Evolutionary conservation across 768 basidiomycete species (phyloP).

Genomic region (Boletales sp.): DNA sequence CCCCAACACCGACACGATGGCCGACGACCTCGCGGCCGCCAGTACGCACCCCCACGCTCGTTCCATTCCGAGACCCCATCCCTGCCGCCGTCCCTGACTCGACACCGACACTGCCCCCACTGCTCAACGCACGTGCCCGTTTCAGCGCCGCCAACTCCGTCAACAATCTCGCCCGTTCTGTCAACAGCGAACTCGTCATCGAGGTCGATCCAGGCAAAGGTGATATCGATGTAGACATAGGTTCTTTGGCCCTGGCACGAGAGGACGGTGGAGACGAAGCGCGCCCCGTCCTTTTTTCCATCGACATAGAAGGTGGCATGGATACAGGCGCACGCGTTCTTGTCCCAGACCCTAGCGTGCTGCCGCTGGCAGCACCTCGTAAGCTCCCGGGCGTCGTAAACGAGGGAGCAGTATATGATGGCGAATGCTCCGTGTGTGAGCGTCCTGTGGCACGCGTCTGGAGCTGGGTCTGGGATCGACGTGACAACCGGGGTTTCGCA

Average conservation of each 20-base stretch:
- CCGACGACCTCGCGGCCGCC: neutral
- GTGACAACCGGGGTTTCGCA: conserved; percentile 17
- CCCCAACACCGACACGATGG: conserved; percentile 10
- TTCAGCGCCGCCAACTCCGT: conserved; percentile 51
- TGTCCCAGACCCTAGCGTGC: too few relatives aligned
- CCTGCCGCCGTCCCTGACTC: too few relatives aligned
- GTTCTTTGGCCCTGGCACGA: neutral
- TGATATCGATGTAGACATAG: neutral
- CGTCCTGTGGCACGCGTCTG: neutral
- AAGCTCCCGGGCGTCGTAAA: conserved; percentile 3
- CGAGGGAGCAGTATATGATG: conserved; percentile 17
- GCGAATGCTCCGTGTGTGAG: conserved; percentile 5
- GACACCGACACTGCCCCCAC: neutral
- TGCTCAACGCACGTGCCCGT: conserved; percentile 15
- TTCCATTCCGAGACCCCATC: neutral
- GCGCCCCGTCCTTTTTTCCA: neutral
- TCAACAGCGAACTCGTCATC: conserved; percentile 46
- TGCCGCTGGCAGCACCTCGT: neutral
- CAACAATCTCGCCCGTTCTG: conserved; percentile 54
- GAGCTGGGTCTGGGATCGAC: conserved; percentile 1
- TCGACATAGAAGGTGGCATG: too few relatives aligned
- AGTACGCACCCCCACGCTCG: neutral
- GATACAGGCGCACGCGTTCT: too few relatives aligned
- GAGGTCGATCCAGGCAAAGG: conserved; percentile 32
- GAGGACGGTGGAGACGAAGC: neutral